Percentiles rank a stretch among this genome's conserved stretches.
Conservation (phyloP, 225 moss, liverwort and hornwort genomes). For the Marchantia paleacea region DNA sequence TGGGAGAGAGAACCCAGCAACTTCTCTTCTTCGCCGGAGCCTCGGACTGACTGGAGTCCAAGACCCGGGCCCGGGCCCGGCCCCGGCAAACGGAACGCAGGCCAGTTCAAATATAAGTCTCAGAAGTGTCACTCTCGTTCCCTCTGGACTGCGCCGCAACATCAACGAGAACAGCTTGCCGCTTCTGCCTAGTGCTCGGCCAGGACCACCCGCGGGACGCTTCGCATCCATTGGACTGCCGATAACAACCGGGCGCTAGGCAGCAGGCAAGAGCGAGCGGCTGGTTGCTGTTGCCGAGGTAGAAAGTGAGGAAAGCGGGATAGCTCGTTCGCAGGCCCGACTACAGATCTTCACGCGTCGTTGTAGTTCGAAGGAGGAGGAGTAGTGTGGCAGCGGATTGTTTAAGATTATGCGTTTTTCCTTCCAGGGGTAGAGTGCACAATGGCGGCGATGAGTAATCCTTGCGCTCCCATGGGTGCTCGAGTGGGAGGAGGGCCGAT, state of each 20-base stretch:
- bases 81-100: not conserved
- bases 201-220: no score
- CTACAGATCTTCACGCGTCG: not conserved
- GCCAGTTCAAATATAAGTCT: constrained; percentile 1
- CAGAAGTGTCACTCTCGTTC: not conserved
- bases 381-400: not conserved
- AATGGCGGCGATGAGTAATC: constrained; percentile 15
- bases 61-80: not conserved
- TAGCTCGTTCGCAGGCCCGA: no score
- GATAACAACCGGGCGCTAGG: not conserved
- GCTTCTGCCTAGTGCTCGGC: not conserved
- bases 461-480: not conserved
- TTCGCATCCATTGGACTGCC: no score
- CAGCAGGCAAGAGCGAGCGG: not conserved
- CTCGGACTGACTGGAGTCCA: not conserved
- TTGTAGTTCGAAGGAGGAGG: not conserved
- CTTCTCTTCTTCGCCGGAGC: not conserved
- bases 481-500: not conserved
- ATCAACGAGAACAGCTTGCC: not conserved
- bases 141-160: not conserved
- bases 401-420: constrained; percentile 8
- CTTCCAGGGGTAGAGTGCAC: not conserved
- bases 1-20: not conserved
- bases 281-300: not conserved
- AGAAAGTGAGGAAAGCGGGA: no score